Conservation (phyloP, 1,284 basidiomycete species). For the Polyporus tsugae region DNA sequence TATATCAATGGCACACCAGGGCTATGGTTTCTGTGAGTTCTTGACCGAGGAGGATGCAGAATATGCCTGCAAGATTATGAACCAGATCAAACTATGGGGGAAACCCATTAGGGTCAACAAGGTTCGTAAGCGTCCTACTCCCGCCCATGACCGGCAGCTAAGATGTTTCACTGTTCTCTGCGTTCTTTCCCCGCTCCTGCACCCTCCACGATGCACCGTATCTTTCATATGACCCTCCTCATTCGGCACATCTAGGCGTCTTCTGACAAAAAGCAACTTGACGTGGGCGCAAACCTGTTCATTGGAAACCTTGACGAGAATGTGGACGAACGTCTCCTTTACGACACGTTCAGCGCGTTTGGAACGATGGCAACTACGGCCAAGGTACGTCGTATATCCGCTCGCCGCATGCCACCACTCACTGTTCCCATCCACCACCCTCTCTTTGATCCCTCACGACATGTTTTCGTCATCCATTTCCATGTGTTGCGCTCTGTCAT, state of each 20-base stretch:
- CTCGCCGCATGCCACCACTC: slow-evolving; percentile 20
- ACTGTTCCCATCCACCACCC: slow-evolving; percentile 16
- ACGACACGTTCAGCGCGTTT: slow-evolving; percentile 96
- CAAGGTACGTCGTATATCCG: slow-evolving; percentile 68
- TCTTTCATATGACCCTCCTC: slow-evolving; percentile 7
- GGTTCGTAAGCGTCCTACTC: slow-evolving; percentile 55
- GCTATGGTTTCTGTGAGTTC: slow-evolving; percentile 99
- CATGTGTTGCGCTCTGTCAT: slow-evolving; percentile 15
- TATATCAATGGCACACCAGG: slow-evolving; percentile 97
- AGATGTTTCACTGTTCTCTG: slow-evolving; percentile 8
- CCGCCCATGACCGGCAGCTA: slow-evolving; percentile 8
- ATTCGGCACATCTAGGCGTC: slow-evolving; percentile 64
- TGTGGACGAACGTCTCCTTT: slow-evolving; percentile 92
- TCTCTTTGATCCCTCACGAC: slow-evolving; percentile 12
- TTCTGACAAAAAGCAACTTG: slow-evolving; percentile 97
- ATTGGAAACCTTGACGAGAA: slow-evolving; percentile 95
- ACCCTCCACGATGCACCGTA: slow-evolving; percentile 6
- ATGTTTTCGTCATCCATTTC: neutral
- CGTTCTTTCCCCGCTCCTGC: slow-evolving; percentile 9
- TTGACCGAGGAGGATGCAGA: slow-evolving; percentile 98
- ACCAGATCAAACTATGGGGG: slow-evolving; percentile 98
- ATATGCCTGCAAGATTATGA: slow-evolving; percentile 99
- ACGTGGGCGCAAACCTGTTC: slow-evolving; percentile 97
- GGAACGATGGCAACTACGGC: slow-evolving; percentile 94
- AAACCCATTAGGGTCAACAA: slow-evolving; percentile 99